Conservation (phyloP, 371 early-diverging fungal genomes). For the Mortierella sp. region DNA sequence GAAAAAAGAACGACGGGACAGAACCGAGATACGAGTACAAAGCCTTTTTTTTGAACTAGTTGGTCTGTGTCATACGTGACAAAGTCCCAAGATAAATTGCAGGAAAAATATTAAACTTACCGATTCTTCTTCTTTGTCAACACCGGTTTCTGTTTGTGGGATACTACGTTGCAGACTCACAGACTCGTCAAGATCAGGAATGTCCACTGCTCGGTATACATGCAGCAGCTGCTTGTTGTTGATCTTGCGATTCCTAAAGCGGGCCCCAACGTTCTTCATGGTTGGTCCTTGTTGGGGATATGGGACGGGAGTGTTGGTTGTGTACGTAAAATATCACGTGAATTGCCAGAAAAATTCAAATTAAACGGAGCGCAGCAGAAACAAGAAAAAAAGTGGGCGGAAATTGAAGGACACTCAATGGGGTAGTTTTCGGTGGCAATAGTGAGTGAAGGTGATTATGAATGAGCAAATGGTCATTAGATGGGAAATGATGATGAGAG, state of each 20-base stretch:
- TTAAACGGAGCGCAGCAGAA: conserved; percentile 1
- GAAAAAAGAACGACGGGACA: background rate
- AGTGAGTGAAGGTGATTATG: conserved; percentile 25
- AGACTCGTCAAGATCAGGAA: conserved; percentile 87
- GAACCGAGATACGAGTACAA: no score
- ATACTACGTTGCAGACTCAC: conserved; percentile 80
- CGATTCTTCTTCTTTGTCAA: conserved; percentile 81
- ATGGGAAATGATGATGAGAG: conserved; percentile 28
- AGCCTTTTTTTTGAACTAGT: no score
- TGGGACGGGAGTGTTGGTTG: background rate
- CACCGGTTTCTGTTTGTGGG: conserved; percentile 79
- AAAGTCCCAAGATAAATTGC: conserved; percentile 17
- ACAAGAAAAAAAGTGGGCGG: conserved; percentile 12
- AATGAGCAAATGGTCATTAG: conserved; percentile 36
- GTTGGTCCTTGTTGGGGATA: background rate
- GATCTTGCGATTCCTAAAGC: conserved; percentile 93
- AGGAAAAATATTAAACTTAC: conserved; percentile 52
- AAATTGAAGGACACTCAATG: background rate
- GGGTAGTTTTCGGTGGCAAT: conserved; percentile 11
- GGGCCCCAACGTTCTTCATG: conserved; percentile 67
- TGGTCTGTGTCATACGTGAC: no score
- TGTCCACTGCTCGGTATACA: conserved; percentile 84
- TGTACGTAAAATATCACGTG: conserved; percentile 19
- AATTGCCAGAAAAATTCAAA: background rate
- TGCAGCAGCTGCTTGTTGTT: conserved; percentile 87